Evolutionary conservation across 805 yeast genomes (phyloP), one percentile per base, ranked within the genome.

Genomic region (Ogataea dorogensis): DNA sequence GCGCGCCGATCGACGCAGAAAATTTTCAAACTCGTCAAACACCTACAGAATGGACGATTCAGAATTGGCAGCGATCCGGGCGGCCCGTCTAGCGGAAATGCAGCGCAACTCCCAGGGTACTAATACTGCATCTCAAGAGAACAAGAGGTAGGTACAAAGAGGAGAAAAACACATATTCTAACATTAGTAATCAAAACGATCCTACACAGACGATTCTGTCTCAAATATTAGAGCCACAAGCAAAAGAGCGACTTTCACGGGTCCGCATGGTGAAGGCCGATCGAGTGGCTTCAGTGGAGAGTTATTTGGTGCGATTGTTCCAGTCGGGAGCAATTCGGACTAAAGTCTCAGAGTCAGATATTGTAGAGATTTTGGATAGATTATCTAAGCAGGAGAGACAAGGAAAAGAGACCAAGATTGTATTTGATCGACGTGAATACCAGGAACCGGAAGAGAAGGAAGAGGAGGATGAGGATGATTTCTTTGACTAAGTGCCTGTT

Each of bases 181-280:
- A 28, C 17, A 13, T n/a, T 35, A 42, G 47, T 21, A 17, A 29
- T 19, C 36, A 43, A 17, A 38, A 38, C 28, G 51, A 44, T 25
- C 50, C 49, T 10, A 43, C 35, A 37, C 56, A 50, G 33, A 50
- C 67, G 15, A 60, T 63, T 39, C 64, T 87, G 36, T 71, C 86
- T 6, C 91, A 84, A 47, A 73, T 87, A 14, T 68, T 93, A 28
- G 86, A 85, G 38, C 80, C 91, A 8, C 76, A 73, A 33, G 98
- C 98, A 1, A 71, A 94, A 30, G 97, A 91, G 54, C 71, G 98
- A 41, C 68, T 91, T 29, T 77, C 89, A 13, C 70, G 98, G 40
- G 94, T 91, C 13, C 68, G 87, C 18, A 73, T 93, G 56, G 98
- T 91, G 28, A 77, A 89, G 54, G 94, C 94, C 2, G 98, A 93